Base-by-base conservation (phyloP, 164 flowering plant genomes). In the Aristolochia contorta region DNA sequence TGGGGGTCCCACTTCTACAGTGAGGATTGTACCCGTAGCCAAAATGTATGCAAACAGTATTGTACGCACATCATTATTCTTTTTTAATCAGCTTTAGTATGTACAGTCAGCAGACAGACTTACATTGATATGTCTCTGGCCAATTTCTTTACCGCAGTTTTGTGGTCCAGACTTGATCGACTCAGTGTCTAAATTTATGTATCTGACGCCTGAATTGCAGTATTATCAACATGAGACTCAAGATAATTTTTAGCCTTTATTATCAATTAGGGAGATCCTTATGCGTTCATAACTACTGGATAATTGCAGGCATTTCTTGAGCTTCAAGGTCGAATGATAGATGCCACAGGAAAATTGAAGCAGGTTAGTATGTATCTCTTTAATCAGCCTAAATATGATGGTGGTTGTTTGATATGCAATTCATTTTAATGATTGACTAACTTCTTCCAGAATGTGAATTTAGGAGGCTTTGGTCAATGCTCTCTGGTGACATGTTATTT, bases 291-390 rank as follows among this genome's bases (percentile, higher is more conserved):
- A 27, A 53, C 30, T 53, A 2, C 15, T 53, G 30, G 6, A 16
- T 22, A 23, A 53, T 37, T 62, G 37, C 66, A 85, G 96, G 86
- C 96, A 43, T 88, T 88, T 72, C 19, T 81, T 32, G 96, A 88
- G 80, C 80, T 84, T 73, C 90, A 85, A 74, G 83, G 84, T 61
- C 90, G 86, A 46, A 78, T 88, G 96, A 75, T 88, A 55, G 96
- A 88, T 58, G 77, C 65, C 30, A 84, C 92, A 9, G 84, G 76
- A 20, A 88, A 88, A 56, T 45, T 85, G 72, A 88, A 88, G 72
- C 96, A 88, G 85, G 96, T 80, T 24, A 32, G 16, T 4, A 4
- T 33, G 16, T 4, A 4, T 33, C 3, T 33, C 47, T 33, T 8
- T 57, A 21, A 18, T 32, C 21, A 57, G 19, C 20, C 46, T 6